Evolutionary conservation across 2,329 filamentous ascomycete genomes (phyloP).

Genomic region (Hypoxylon sp.): DNA sequence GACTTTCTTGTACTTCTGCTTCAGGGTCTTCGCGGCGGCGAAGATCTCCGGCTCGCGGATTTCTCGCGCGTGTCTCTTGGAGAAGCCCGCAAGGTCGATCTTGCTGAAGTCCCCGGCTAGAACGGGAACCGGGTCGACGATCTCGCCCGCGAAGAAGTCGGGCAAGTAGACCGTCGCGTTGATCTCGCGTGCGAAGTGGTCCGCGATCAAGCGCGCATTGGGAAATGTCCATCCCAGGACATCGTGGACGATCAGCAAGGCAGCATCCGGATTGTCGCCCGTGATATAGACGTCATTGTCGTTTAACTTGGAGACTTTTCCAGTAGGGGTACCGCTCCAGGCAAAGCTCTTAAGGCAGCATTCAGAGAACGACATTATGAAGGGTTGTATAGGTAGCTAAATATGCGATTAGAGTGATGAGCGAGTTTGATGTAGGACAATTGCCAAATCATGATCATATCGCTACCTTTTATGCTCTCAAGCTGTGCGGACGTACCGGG

Average conservation of each 20-base stretch:
- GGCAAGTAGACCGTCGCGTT: slow-evolving; percentile 63
- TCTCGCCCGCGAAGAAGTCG: slow-evolving; percentile 58
- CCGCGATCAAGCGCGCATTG: slow-evolving; percentile 63
- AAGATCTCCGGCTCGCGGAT: slow-evolving; percentile 58
- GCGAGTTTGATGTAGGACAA: not conserved
- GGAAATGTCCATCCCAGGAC: slow-evolving; percentile 63
- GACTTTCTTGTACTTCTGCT: slow-evolving; percentile 55
- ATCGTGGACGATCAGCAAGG: slow-evolving; percentile 59
- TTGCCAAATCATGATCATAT: not conserved
- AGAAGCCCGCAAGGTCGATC: slow-evolving; percentile 59
- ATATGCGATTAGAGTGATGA: not conserved
- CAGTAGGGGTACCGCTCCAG: slow-evolving; percentile 60
- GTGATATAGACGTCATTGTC: slow-evolving; percentile 59
- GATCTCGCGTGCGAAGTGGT: slow-evolving; percentile 63
- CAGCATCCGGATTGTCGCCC: slow-evolving; percentile 52
- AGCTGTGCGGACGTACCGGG: slow-evolving; percentile 7
- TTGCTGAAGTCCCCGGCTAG: slow-evolving; percentile 50
- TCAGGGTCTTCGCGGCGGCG: slow-evolving; percentile 55
- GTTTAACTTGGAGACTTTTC: slow-evolving; percentile 56
- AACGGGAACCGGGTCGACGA: slow-evolving; percentile 51
- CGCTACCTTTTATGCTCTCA: not conserved
- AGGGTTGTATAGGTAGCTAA: not conserved
- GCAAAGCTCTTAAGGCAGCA: slow-evolving; percentile 59
- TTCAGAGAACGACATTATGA: slow-evolving; percentile 39
- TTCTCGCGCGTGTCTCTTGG: slow-evolving; percentile 56